Conservation (phyloP, 306 rosid species). For the Myrica gale region DNA sequence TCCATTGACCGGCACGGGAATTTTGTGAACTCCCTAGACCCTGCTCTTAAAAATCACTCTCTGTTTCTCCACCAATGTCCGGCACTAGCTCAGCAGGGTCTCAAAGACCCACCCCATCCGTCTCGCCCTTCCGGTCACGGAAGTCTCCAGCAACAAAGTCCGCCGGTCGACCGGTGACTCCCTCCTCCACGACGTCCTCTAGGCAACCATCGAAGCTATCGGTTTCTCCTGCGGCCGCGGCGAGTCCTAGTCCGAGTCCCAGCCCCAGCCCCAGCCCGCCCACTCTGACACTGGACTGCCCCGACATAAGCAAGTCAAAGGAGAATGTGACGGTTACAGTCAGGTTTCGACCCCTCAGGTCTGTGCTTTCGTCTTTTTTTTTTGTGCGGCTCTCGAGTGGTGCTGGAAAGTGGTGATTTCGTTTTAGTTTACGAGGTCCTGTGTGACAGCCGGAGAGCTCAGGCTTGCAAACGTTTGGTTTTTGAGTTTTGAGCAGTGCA, state of each 20-base stretch:
- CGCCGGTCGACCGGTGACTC: conserved; percentile 51
- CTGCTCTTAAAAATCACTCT: background rate
- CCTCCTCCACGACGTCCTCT: conserved; percentile 48
- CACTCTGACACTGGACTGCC: conserved; percentile 29
- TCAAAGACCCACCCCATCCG: conserved; percentile 47
- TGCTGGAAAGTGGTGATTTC: conserved; percentile 9
- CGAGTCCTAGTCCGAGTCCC: conserved; percentile 21
- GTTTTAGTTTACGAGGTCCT: background rate
- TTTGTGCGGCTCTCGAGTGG: background rate
- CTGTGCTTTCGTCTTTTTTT: background rate
- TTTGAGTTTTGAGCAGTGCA: conserved; percentile 41
- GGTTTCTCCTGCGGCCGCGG: conserved; percentile 39
- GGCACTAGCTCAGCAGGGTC: conserved; percentile 43
- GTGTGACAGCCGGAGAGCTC: background rate
- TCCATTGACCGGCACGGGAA: conserved; percentile 49
- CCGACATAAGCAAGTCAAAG: conserved; percentile 57
- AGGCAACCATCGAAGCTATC: conserved; percentile 44
- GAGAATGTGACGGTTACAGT: conserved; percentile 88
- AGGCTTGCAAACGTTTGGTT: background rate
- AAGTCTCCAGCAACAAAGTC: conserved; percentile 46
- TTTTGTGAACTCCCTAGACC: background rate
- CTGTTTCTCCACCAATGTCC: conserved; percentile 38
- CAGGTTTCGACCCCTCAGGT: conserved; percentile 89
- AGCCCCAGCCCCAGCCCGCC: conserved; percentile 27
- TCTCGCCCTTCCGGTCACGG: conserved; percentile 63